These are phyloP conservation scores for Puccinia polysora DNA, from an alignment of 1,284 basidiomycete genomes.

Conservation along the genomic window DNA sequence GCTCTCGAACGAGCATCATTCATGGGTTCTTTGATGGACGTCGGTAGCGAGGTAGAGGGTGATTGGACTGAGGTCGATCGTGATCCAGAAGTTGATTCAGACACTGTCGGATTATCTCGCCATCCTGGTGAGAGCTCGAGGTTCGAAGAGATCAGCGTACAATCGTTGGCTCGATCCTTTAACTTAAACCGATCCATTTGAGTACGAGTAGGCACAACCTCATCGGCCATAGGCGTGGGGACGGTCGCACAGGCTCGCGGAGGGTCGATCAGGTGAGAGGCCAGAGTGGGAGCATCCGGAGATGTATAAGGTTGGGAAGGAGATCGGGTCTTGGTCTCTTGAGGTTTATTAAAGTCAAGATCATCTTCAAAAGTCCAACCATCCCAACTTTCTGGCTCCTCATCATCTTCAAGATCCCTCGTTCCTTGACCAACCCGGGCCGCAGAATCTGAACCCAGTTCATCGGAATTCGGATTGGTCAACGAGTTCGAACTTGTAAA, in stretches of 20 bases:
- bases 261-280: too few relatives aligned
- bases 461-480: neutral
- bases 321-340: neutral
- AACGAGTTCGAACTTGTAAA: neutral
- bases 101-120: neutral
- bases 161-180: too few relatives aligned
- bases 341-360: neutral
- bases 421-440: neutral
- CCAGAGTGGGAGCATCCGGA: neutral
- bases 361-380: slow-evolving; percentile 41
- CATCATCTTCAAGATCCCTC: neutral
- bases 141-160: too few relatives aligned
- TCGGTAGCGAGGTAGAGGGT: neutral
- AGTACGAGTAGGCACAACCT: too few relatives aligned
- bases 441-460: neutral
- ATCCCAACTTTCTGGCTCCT: slow-evolving; percentile 26
- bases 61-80: neutral
- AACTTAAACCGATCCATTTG: too few relatives aligned
- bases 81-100: slow-evolving; percentile 5
- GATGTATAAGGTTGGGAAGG: neutral
- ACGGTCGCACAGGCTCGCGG: too few relatives aligned
- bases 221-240: too few relatives aligned
- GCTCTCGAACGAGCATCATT: too few relatives aligned
- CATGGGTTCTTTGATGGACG: neutral
- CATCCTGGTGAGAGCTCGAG: neutral